These are phyloP conservation scores for Coleophoma crateriformis DNA, from an alignment of 2,329 filamentous ascomycete genomes.

Conservation along the genomic window DNA sequence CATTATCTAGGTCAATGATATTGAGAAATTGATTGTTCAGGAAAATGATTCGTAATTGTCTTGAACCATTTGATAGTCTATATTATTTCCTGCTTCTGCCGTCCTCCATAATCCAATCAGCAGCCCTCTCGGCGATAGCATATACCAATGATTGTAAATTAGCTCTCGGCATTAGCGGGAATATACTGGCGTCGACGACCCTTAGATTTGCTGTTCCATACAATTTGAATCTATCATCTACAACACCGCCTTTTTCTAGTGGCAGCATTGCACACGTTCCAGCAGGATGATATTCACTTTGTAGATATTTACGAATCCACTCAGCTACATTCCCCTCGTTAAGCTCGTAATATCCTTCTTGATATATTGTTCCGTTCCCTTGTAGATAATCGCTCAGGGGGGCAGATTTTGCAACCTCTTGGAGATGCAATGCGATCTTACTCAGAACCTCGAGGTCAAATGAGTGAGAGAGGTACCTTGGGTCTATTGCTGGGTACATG, in stretches of 20 bases:
- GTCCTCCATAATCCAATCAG: constrained; percentile 9
- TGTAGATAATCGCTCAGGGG: constrained; percentile 27
- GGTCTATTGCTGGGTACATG: constrained; percentile 32
- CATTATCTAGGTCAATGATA: no score
- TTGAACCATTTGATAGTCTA: no score
- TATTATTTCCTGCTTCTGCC: not conserved
- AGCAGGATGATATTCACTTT: constrained; percentile 3
- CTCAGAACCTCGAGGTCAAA: constrained; percentile 34
- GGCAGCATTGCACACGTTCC: constrained; percentile 9
- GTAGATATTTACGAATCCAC: not conserved
- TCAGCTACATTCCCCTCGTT: constrained; percentile 16
- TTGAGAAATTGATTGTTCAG: no score
- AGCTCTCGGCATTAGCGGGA: constrained; percentile 10
- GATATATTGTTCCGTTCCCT: constrained; percentile 27
- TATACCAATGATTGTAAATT: constrained; percentile 14
- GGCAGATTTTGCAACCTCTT: constrained; percentile 23
- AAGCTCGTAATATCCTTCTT: constrained; percentile 29
- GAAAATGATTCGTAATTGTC: no score
- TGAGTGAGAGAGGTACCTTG: constrained; percentile 34
- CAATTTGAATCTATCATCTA: constrained; percentile 7
- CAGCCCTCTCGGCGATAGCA: constrained; percentile 16
- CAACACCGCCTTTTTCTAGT: constrained; percentile 5
- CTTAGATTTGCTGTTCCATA: constrained; percentile 9
- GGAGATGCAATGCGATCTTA: constrained; percentile 27
- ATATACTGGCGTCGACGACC: constrained; percentile 17